phyloP scores from a whole-genome alignment of 768 basidiomycete genomes.

The Phaeotremella fagi region DNA sequence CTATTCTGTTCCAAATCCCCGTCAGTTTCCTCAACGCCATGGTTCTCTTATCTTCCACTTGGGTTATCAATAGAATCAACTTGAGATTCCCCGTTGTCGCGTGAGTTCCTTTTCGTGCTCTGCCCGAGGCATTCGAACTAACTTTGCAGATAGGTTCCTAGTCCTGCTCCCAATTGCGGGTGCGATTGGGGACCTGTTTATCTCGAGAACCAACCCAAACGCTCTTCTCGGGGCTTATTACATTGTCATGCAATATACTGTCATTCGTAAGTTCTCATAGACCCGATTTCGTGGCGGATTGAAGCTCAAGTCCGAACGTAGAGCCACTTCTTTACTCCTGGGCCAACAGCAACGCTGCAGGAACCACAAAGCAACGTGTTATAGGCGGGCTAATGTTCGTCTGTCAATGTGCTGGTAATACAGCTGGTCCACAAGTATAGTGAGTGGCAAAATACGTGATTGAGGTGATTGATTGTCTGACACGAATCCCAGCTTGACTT shows the following conservation, averaged over 20 bases:
- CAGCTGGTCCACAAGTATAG: slow-evolving; percentile 23
- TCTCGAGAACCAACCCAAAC: slow-evolving; percentile 18
- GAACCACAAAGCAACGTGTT: slow-evolving; percentile 27
- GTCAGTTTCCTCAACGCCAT: slow-evolving; percentile 13
- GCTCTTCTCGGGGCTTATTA: slow-evolving; percentile 17
- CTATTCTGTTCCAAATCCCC: slow-evolving; percentile 28
- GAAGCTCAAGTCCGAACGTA: background rate
- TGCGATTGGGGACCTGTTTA: slow-evolving; percentile 21
- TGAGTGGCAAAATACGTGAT: slow-evolving; percentile 5
- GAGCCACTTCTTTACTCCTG: slow-evolving; percentile 30
- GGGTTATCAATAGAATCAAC: slow-evolving; percentile 23
- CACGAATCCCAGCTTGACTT: slow-evolving; percentile 6
- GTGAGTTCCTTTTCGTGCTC: background rate
- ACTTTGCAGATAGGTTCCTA: slow-evolving; percentile 12
- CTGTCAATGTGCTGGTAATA: slow-evolving; percentile 34
- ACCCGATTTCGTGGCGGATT: background rate
- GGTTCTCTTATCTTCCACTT: slow-evolving; percentile 9
- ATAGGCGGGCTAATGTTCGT: slow-evolving; percentile 16
- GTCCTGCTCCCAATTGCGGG: slow-evolving; percentile 25
- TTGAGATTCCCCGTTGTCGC: slow-evolving; percentile 24
- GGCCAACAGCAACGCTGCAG: slow-evolving; percentile 36
- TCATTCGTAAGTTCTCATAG: slow-evolving; percentile 13
- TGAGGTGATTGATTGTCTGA: background rate
- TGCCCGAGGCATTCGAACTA: background rate
- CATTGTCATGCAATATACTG: slow-evolving; percentile 20